Base-by-base conservation (phyloP, 805 yeast genomes). In the Cyberlindnera veronae region DNA sequence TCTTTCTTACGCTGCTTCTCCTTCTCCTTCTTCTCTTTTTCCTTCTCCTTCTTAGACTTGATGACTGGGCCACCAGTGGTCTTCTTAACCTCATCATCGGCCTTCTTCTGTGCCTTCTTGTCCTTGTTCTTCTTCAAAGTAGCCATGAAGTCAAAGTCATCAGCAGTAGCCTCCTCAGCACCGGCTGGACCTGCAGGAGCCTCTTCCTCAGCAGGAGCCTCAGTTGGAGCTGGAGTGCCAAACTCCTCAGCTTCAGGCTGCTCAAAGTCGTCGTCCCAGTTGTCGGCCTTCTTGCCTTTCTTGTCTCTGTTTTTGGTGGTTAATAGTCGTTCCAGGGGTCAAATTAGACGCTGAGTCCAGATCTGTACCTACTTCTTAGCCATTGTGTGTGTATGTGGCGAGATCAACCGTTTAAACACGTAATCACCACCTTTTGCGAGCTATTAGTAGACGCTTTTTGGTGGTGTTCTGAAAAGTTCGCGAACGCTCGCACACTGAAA, bases 1-100 rank as follows among this genome's bases (percentile, higher is more conserved):
- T 87, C 95, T 68, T 87, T 89, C 82, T 91, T 91, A 64, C 81
- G 76, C 54, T 82, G 86, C 72, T 91, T 91, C 61, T 85, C 95
- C 50, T 77, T 79, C 63, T 90, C 96, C 64, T 91, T 95, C 79
- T 86, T 87, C 65, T 93, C 95, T 69, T 82, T 90, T 69, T 91
- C 95, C 67, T 84, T 85, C 58, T 85, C 98, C 67, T 91, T 89
- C 76, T 91, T 93, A 42, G 91, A 79, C 65, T 90, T 88, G 58
- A 89, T 72, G 49, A 79, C 75, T 34, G 91, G 88, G 22, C 77
- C 88, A 23, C 60, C 66, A 35, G 72, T 77, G 35, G 68, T 63
- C 38, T 63, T 61, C 45, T 69, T 67, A 22, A 38, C 41, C 11
- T 62, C 67, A 46, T 76, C 74, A 39, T 76, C 76, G 53, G 77